These are phyloP conservation scores for Theileria parva DNA, from an alignment of 169 alveolate species.

Conservation along the genomic window DNA sequence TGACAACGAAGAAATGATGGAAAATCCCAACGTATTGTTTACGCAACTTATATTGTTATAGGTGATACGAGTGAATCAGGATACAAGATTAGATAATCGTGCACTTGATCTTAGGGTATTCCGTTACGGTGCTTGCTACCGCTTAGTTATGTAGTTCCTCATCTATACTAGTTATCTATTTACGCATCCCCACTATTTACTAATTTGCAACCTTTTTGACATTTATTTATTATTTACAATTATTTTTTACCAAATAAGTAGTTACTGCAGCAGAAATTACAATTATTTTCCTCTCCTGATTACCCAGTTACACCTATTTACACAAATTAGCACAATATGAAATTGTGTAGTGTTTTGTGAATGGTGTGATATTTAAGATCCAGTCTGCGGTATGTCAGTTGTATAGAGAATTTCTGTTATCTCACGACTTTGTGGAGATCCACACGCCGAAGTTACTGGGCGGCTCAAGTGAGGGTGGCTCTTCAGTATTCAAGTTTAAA, in stretches of 20 bases:
- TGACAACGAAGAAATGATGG: slow-evolving; percentile 78
- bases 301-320: neutral
- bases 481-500: slow-evolving; percentile 91
- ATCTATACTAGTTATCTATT: neutral
- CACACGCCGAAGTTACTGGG: slow-evolving; percentile 99
- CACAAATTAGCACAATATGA: neutral
- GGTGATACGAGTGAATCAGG: slow-evolving; percentile 90
- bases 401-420: slow-evolving; percentile 89
- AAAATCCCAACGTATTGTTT: slow-evolving; percentile 38
- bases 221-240: too few species aligned
- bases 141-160: too few species aligned
- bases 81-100: slow-evolving; percentile 95
- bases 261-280: neutral
- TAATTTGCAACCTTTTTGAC: neutral
- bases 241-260: neutral
- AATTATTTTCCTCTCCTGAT: neutral
- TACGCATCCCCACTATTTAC: neutral
- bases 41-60: slow-evolving; percentile 24
- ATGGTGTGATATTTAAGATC: slow-evolving; percentile 89
- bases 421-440: slow-evolving; percentile 92
- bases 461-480: slow-evolving; percentile 99
- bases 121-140: slow-evolving; percentile 59
- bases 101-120: slow-evolving; percentile 94
- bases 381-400: slow-evolving; percentile 91
- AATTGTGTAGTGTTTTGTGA: slow-evolving; percentile 39